Evolutionary conservation across 2,329 filamentous ascomycete genomes (phyloP).

Genomic region (Geosmithia morbida): DNA sequence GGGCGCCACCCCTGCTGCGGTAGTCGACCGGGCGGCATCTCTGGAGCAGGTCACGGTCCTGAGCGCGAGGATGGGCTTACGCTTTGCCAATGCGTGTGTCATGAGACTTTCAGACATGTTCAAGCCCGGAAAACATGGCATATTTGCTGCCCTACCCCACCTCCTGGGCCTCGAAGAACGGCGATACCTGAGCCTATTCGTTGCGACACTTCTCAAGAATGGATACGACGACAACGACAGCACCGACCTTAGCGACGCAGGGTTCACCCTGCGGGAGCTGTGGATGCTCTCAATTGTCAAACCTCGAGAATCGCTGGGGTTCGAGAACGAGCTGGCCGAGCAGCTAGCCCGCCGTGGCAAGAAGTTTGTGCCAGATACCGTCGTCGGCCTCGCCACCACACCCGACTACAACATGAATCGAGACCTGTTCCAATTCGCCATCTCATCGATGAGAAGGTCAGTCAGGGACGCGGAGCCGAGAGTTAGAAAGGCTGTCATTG

Average conservation of each 20-base stretch:
- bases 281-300: conserved; percentile 38
- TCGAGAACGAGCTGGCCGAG: conserved; percentile 34
- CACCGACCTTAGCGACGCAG: conserved; percentile 30
- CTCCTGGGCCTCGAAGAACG: conserved; percentile 24
- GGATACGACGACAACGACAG: conserved; percentile 20
- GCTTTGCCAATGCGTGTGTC: conserved; percentile 29
- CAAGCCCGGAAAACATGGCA: conserved; percentile 27
- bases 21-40: conserved; percentile 15
- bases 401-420: conserved; percentile 34
- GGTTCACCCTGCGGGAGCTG: conserved; percentile 30
- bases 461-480: conserved; percentile 22
- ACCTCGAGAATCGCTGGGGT: conserved; percentile 27
- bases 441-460: conserved; percentile 34
- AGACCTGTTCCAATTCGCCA: conserved; percentile 31
- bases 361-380: conserved; percentile 25
- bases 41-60: conserved; percentile 29
- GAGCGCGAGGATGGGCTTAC: conserved; percentile 28
- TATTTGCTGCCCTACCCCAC: conserved; percentile 29
- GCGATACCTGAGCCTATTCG: conserved; percentile 34
- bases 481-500: conserved; percentile 19
- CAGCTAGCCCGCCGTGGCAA: conserved; percentile 25
- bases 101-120: conserved; percentile 30
- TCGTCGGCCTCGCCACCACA: conserved; percentile 17
- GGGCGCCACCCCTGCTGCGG: conserved; percentile 5
- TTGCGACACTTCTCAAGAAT: conserved; percentile 31